Evolutionary conservation across 2,329 filamentous ascomycete species (phyloP), one percentile per base, ranked within the genome.

Genomic region (Fusarium luffae): DNA sequence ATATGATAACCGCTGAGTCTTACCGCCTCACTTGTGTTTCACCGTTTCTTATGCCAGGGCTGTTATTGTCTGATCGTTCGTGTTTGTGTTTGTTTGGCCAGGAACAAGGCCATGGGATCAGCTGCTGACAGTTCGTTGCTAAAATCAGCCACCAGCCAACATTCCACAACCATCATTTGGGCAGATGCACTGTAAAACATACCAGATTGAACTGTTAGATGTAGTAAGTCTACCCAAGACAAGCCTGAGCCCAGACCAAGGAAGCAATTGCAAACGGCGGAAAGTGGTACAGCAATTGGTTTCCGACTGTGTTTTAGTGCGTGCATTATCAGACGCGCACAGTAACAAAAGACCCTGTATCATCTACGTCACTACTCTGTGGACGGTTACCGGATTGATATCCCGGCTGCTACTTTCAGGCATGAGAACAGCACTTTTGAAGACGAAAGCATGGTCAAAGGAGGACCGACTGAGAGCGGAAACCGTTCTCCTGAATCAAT

Each of bases 301-400:
- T 57, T 67, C 52, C 55, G 28, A 48, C 55, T 58, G 62, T 60
- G 61, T 69, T 66, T 67, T 69, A 69, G 66, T 69, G 66, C 51
- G 28, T 69, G 61, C 66, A 70, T 70, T 62, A 46, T 70, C 66
- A 57, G 55, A 61, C 66, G 56, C 54, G 66, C 44, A 54, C 54
- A 19, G 63, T 60, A 54, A 41, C 61, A 56, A 32, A 49, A 13
- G 43, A 47, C 43, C 42, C 37, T 57, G 46, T 61, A 37, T 61
- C 55, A 54, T 21, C 63, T 67, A 69, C 66, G 66, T 69, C 66
- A 69, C 57, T 54, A 70, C 49, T 46, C 48, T 58, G 32, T 43
- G 28, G n/a, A 54, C 49, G 51, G 47, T 46, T 23, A 40, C 62
- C 48, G 51, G 48, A 40, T 54, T 18, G 27, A 34, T 52, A 37